Evolutionary conservation across 768 basidiomycete species (phyloP).

Genomic region (Panellus pusillus): DNA sequence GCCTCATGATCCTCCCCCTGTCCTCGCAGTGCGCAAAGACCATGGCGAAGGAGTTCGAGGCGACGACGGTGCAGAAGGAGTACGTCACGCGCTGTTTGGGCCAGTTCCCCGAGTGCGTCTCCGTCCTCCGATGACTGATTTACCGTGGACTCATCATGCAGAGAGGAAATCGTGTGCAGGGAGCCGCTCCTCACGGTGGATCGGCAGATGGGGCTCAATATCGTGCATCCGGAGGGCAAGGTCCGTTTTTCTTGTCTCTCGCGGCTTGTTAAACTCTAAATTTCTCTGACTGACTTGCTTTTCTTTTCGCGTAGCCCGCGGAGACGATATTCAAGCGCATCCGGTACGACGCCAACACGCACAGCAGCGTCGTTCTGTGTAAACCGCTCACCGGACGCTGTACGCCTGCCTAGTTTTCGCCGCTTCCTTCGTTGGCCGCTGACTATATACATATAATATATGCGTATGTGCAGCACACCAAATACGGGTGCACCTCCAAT

Average conservation of each 20-base stretch:
- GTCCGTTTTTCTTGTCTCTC: slow-evolving; percentile 40
- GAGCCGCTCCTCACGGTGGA: slow-evolving; percentile 89
- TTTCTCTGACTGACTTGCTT: slow-evolving; percentile 3
- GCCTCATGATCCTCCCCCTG: slow-evolving; percentile 90
- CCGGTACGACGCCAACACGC: slow-evolving; percentile 73
- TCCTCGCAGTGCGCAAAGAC: slow-evolving; percentile 64
- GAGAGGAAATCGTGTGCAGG: slow-evolving; percentile 81
- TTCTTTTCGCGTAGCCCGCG: slow-evolving; percentile 54
- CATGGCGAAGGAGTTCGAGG: slow-evolving; percentile 79
- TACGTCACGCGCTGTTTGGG: slow-evolving; percentile 90
- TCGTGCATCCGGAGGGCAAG: slow-evolving; percentile 95
- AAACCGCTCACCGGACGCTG: slow-evolving; percentile 90
- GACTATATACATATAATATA: no score
- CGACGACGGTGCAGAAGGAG: slow-evolving; percentile 83
- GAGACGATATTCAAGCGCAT: slow-evolving; percentile 86
- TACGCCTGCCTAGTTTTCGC: slow-evolving; percentile 40
- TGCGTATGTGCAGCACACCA: no score
- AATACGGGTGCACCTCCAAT: slow-evolving; percentile 95
- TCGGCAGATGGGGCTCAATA: slow-evolving; percentile 94
- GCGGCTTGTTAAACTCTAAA: no score
- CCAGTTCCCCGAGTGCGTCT: slow-evolving; percentile 66
- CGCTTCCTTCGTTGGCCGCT: no score
- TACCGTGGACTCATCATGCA: slow-evolving; percentile 27
- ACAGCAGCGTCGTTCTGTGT: slow-evolving; percentile 91
- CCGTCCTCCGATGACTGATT: not conserved